These are phyloP conservation scores for Brasenia schreberi DNA, from an alignment of 164 flowering plant genomes.

Conservation along the genomic window DNA sequence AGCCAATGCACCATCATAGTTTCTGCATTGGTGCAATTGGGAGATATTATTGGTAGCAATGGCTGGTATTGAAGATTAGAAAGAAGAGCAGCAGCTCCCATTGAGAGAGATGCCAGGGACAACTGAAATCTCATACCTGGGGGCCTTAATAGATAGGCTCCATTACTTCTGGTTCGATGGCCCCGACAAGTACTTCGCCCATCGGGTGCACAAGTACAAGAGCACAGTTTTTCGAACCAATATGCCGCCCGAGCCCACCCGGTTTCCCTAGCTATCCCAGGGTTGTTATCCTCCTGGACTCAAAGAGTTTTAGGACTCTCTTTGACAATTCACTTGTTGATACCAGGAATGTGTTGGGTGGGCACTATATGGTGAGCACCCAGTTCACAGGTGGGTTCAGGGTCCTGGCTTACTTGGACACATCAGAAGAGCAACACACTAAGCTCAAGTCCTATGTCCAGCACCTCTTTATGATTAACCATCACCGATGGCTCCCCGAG, in stretches of 20 bases:
- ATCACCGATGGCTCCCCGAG: conserved; percentile 36
- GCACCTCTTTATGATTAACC: conserved; percentile 55
- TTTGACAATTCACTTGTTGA: conserved; percentile 74
- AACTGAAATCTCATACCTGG: conserved; percentile 49
- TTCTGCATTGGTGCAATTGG: not conserved
- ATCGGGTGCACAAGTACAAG: conserved; percentile 44
- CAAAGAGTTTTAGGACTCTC: too few relatives aligned
- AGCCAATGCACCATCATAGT: too few relatives aligned
- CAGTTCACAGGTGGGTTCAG: conserved; percentile 57
- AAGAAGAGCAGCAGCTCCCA: not conserved
- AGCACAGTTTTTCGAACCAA: conserved; percentile 83
- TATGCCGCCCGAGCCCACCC: conserved; percentile 73
- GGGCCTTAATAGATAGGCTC: conserved; percentile 59
- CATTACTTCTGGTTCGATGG: conserved; percentile 62
- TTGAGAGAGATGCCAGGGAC: conserved; percentile 21
- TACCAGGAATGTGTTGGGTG: conserved; percentile 57
- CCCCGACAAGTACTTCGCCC: conserved; percentile 51
- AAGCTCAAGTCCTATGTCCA: conserved; percentile 34
- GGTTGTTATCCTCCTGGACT: conserved; percentile 67
- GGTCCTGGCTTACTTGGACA: conserved; percentile 68
- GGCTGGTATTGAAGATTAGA: not conserved
- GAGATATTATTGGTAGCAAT: not conserved
- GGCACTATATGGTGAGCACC: conserved; percentile 76
- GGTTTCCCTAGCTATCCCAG: conserved; percentile 59
- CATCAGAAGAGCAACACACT: conserved; percentile 55